Base-by-base conservation (phyloP, 257 asterid genomes). In the Haberlea rhodopensis region DNA sequence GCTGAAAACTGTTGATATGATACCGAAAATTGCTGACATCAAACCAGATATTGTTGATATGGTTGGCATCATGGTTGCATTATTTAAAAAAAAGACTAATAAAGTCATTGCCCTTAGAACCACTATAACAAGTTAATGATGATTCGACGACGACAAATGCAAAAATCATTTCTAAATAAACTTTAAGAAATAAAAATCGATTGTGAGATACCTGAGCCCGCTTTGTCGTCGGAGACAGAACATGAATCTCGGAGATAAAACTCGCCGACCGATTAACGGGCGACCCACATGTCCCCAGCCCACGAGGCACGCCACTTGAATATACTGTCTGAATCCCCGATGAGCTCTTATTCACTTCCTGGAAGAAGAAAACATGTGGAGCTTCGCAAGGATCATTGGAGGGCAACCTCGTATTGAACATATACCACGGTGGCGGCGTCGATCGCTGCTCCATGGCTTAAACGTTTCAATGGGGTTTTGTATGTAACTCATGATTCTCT, bases 391-490 rank as follows among this genome's bases (percentile, higher is more conserved):
- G n/a, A n/a, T n/a, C n/a, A n/a, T n/a, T n/a, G n/a, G n/a, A n/a
- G n/a, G n/a, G n/a, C n/a, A n/a, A n/a, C n/a, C n/a, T n/a, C n/a
- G n/a, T n/a, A n/a, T n/a, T n/a, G n/a, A n/a, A n/a, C n/a, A n/a
- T n/a, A n/a, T 70, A 85, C 22, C 27, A 73, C 1, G 23, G 23
- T 1, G 83, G 89, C 0, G 75, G 75, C n/a, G 21, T 0, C 5
- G 26, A 0, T 48, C 60, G 3, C 3, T 23, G 7, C 2, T 0
- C 95, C 95, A 87, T 5, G 78, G 64, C 27, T 19, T 10, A 49
- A 87, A 87, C 0, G 95, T 87, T 27, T 84, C 83, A 1, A 87
- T 71, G 0, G 95, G 91, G 16, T 26, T 65, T 34, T 76, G 80
- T 15, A 87, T 29, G 49, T 73, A 61, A 67, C 90, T 83, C 67